Evolutionary conservation across 306 rosid genomes (phyloP).

Genomic region (Benincasa hispida): DNA sequence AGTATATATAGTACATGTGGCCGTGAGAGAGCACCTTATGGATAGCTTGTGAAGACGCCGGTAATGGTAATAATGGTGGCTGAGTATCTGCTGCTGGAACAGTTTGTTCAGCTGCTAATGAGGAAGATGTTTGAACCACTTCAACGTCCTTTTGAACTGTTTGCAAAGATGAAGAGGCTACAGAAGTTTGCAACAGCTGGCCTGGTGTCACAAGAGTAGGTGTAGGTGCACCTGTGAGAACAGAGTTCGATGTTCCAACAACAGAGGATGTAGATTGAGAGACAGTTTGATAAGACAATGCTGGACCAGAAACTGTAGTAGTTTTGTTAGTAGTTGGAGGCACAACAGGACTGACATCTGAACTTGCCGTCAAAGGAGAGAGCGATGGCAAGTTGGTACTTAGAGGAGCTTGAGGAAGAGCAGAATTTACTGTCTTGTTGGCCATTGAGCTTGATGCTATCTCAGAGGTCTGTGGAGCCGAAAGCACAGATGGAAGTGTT

Average conservation of each 20-base stretch:
- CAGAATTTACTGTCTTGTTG: slow-evolving; percentile 37
- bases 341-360: slow-evolving; percentile 30
- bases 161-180: slow-evolving; percentile 39
- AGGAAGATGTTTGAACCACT: slow-evolving; percentile 51
- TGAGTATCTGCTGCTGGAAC: slow-evolving; percentile 41
- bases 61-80: slow-evolving; percentile 81
- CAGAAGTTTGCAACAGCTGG: slow-evolving; percentile 56
- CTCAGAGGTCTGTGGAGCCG: slow-evolving; percentile 43
- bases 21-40: slow-evolving; percentile 30
- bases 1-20: background rate
- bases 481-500: slow-evolving; percentile 23
- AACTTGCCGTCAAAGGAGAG: slow-evolving; percentile 33
- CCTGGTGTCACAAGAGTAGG: slow-evolving; percentile 80
- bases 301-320: slow-evolving; percentile 32
- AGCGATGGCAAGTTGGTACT: slow-evolving; percentile 36
- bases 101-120: slow-evolving; percentile 30
- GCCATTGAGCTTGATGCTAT: slow-evolving; percentile 27
- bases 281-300: slow-evolving; percentile 31
- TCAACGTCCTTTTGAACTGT: slow-evolving; percentile 65
- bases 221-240: slow-evolving; percentile 26
- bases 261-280: slow-evolving; percentile 40
- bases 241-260: slow-evolving; percentile 41
- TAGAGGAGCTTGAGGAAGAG: slow-evolving; percentile 24
- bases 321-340: slow-evolving; percentile 43
- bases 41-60: slow-evolving; percentile 31